Conservation (phyloP, 768 basidiomycete species). For the Sporobolomyces phaffii region DNA sequence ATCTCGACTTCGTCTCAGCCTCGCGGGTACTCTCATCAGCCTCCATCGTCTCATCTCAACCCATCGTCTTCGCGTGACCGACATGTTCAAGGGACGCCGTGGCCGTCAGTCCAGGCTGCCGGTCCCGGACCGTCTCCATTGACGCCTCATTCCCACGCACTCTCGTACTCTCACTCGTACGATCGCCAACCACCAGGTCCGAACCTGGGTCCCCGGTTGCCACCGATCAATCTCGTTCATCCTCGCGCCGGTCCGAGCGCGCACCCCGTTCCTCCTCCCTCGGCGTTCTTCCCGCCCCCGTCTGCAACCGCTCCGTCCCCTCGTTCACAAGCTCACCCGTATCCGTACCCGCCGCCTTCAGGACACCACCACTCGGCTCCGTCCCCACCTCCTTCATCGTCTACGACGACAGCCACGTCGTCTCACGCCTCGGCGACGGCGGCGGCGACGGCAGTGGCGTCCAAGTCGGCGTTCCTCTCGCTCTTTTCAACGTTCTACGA, state of each 20-base stretch:
- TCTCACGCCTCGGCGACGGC: conserved; percentile 48
- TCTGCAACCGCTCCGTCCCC: not conserved
- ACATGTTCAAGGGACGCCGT: no score
- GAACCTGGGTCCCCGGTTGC: not conserved
- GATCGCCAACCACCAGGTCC: no score
- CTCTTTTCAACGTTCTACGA: conserved; percentile 82
- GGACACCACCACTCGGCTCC: not conserved
- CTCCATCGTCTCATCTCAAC: not conserved
- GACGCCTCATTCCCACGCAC: not conserved
- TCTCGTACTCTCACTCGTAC: not conserved
- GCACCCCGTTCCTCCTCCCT: not conserved
- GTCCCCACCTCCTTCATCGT: not conserved
- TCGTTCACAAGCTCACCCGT: not conserved
- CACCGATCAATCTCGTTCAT: not conserved
- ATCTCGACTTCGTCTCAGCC: not conserved
- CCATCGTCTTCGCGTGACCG: not conserved
- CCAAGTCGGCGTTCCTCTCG: conserved; percentile 68
- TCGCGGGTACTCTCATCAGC: conserved; percentile 6
- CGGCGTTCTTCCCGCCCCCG: not conserved
- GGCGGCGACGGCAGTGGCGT: conserved; percentile 45
- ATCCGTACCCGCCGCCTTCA: not conserved
- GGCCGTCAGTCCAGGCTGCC: not conserved
- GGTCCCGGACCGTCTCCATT: not conserved
- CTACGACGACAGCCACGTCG: not conserved
- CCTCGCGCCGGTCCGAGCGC: not conserved